Conservation (phyloP, 306 rosid genomes). For the Prunus mongolica region DNA sequence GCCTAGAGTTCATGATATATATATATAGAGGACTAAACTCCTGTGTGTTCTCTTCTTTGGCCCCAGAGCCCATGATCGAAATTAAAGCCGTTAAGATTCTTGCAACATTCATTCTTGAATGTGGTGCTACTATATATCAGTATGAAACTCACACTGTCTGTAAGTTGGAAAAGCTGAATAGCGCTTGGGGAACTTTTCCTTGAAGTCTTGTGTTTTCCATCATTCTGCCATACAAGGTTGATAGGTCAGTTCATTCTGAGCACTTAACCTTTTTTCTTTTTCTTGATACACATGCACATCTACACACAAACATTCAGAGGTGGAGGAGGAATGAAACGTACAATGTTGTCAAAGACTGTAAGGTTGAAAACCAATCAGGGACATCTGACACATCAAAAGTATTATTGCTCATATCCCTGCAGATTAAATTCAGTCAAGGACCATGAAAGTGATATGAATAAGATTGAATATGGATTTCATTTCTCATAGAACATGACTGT, state of each 20-base stretch:
- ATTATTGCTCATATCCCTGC: constrained; percentile 61
- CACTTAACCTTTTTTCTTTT: neutral
- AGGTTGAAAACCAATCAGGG: constrained; percentile 46
- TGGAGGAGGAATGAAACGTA: constrained; percentile 25
- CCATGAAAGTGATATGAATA: neutral
- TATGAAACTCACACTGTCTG: constrained; percentile 54
- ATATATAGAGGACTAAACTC: too few species aligned
- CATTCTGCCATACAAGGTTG: constrained; percentile 32
- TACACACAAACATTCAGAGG: neutral
- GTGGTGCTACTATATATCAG: neutral
- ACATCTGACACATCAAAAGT: constrained; percentile 38
- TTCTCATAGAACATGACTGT: neutral
- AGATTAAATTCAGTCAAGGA: constrained; percentile 13
- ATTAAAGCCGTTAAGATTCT: too few species aligned
- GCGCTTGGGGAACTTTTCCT: constrained; percentile 43
- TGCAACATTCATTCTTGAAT: neutral
- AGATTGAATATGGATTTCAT: too few species aligned
- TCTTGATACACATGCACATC: too few species aligned
- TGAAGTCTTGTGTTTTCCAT: constrained; percentile 45
- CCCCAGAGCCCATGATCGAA: too few species aligned
- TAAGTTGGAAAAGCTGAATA: constrained; percentile 40
- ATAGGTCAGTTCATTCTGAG: neutral
- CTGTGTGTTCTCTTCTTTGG: too few species aligned
- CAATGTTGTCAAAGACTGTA: constrained; percentile 51
- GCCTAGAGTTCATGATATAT: too few species aligned